Evolutionary conservation across 2,329 filamentous ascomycete genomes (phyloP).

Genomic region (Fusarium fracticaudum): DNA sequence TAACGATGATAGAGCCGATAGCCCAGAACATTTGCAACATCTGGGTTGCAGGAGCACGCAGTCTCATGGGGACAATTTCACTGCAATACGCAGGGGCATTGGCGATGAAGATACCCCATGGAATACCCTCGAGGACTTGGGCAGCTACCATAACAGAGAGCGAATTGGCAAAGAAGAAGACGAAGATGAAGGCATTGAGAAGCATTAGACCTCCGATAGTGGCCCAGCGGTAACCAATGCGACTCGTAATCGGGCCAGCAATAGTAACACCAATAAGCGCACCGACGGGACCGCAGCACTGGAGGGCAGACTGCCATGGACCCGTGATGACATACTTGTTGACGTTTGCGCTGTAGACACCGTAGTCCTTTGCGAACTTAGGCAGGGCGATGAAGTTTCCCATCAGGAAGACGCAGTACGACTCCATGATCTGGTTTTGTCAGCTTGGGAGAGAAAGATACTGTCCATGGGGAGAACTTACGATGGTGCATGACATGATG

Average conservation of each 20-base stretch:
- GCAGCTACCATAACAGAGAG: constrained; percentile 56
- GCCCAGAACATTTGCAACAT: constrained; percentile 74
- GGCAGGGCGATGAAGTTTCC: constrained; percentile 56
- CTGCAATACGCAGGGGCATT: constrained; percentile 69
- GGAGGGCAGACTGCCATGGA: constrained; percentile 52
- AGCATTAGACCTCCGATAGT: constrained; percentile 50
- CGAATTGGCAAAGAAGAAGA: constrained; percentile 64
- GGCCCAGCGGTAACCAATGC: constrained; percentile 50
- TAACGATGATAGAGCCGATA: constrained; percentile 68
- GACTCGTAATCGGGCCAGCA: constrained; percentile 51
- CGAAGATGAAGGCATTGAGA: constrained; percentile 52
- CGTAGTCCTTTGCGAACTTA: constrained; percentile 51
- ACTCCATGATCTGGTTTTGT: constrained; percentile 56
- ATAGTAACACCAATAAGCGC: constrained; percentile 50
- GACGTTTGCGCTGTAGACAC: constrained; percentile 38
- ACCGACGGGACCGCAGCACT: constrained; percentile 47
- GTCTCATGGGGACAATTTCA: constrained; percentile 66
- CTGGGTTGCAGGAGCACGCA: constrained; percentile 66
- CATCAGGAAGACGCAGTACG: constrained; percentile 59
- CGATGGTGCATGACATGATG: not conserved
- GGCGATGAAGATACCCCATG: constrained; percentile 71
- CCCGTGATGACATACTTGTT: constrained; percentile 47
- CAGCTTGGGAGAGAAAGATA: not conserved
- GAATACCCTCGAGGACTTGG: constrained; percentile 69
- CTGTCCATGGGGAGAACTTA: not conserved